Evolutionary conservation across 441 rosid genomes (phyloP).

Genomic region (Eutrema salsugineum): DNA sequence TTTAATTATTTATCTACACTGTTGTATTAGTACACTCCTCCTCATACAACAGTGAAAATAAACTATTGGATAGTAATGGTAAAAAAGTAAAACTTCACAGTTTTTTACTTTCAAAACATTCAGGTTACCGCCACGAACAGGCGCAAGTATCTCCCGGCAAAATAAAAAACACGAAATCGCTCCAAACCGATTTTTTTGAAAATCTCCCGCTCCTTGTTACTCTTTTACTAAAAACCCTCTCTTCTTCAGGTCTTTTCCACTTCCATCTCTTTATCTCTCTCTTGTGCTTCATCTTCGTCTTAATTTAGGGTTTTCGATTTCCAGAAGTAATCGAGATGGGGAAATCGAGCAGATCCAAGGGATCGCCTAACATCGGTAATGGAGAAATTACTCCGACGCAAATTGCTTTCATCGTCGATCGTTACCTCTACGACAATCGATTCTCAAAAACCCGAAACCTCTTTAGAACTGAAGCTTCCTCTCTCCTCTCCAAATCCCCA

Average conservation of each 20-base stretch:
- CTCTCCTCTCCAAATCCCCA: constrained; percentile 71
- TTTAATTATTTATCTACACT: too few species aligned
- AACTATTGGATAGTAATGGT: background rate
- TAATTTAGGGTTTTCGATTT: constrained; percentile 9
- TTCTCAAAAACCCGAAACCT: constrained; percentile 50
- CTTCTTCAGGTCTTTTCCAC: background rate
- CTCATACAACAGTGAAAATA: too few species aligned
- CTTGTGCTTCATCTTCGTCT: background rate
- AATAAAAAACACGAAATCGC: background rate
- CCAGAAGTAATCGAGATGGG: constrained; percentile 37
- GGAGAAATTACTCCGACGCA: constrained; percentile 75
- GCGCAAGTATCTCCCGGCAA: background rate
- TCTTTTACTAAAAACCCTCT: background rate
- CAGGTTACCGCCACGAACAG: background rate
- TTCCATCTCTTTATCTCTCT: background rate
- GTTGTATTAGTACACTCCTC: too few species aligned
- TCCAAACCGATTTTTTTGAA: background rate
- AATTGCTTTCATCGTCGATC: constrained; percentile 77
- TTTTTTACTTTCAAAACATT: background rate
- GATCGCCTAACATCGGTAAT: constrained; percentile 40
- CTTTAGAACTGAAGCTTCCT: constrained; percentile 66
- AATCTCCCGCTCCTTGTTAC: constrained; percentile 10
- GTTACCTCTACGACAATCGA: constrained; percentile 68
- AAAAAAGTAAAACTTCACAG: background rate
- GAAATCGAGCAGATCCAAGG: constrained; percentile 48